Evolutionary conservation across 352 stramenopile species (phyloP), one percentile per base, ranked within the genome.

Genomic region (Phytophthora ramorum): DNA sequence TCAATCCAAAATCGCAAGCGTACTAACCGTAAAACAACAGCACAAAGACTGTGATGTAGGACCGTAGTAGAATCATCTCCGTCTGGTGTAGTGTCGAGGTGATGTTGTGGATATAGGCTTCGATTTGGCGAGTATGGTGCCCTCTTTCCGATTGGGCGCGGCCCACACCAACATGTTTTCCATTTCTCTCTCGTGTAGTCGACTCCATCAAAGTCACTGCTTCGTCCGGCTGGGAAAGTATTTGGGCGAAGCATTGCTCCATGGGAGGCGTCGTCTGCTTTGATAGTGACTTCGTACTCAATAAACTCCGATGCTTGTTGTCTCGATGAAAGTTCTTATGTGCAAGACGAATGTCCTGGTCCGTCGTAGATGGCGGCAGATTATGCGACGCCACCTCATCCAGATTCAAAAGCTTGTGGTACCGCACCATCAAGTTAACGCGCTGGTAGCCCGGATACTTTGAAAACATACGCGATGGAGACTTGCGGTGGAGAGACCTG

Each of bases 51-150:
- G 63, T 70, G 17, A 58, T 75, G 48, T 66, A 78, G 5, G 67
- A 77, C 14, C 52, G 43, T 2, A 75, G 46, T 4, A 79, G 19
- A 13, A 71, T 74, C 14, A 77, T 62, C 16, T 79, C 68, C 1
- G 67, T 79, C 24, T 71, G 60, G 34, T 69, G 68, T 7, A 77
- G 22, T 12, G 56, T 34, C 1, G 52, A 46, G 16, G 52, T 69
- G 2, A 69, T 26, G 6, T 32, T 51, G 16, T 44, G 46, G 5
- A 75, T 28, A 43, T 49, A 66, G 7, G 20, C 10, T 20, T 62
- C 79, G 4, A 46, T 46, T 46, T 46, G 4, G 24, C 40, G 40
- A 28, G 28, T 47, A 32, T 4, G 9, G 3, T 65, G 38, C 7
- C 8, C 20, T 47, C 2, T 58, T 14, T 17, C 26, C 5, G 45